Base-by-base conservation (phyloP, 2,329 filamentous ascomycete genomes). In the Colletotrichum filicis region DNA sequence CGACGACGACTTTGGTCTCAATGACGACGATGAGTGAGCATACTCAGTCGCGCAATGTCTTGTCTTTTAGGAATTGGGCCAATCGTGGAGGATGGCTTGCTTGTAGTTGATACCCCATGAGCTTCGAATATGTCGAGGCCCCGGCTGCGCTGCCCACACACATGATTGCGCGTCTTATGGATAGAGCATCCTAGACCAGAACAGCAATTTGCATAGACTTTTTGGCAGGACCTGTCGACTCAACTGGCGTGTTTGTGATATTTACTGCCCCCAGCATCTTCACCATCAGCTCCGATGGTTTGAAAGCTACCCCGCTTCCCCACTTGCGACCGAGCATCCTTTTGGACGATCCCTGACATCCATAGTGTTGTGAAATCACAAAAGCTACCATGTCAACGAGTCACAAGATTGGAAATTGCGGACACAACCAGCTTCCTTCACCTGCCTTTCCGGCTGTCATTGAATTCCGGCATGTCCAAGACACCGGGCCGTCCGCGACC, bases 1-100 rank as follows among this genome's bases (percentile, higher is more conserved):
- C 24, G 68, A 37, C 6, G 64, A 74, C 52, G 68, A 74, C 22
- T 73, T 73, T 52, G 71, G 71, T n/a, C 28, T 73, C 14, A 61
- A 61, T 14, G 67, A 73, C 30, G 71, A 73, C 11, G 71, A 73
- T n/a, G 71, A 73, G 35, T 73, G 59, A 68, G 32, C 30, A 14
- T 26, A 22, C 7, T 12, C 32, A n/a, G 49, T 65, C 19, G 49
- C 24, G 26, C 14, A 26, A 11, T 16, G 60, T 35, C 37, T 14
- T 22, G 26, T 35, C 28, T 16, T 53, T 11, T 52, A 5, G 24
- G 3, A 26, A 16, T 16, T 52, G 16, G 28, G 56, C 26, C 8
- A 68, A 49, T 5, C 26, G 28, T 42, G 37, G 16, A 35, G 5
- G 65, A 7, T 53, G 68, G 35, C 46, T 42, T 69, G 26, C 35